These are phyloP conservation scores for Geotrichum carabidarum DNA, from an alignment of 1,139 yeast species.

Conservation along the genomic window DNA sequence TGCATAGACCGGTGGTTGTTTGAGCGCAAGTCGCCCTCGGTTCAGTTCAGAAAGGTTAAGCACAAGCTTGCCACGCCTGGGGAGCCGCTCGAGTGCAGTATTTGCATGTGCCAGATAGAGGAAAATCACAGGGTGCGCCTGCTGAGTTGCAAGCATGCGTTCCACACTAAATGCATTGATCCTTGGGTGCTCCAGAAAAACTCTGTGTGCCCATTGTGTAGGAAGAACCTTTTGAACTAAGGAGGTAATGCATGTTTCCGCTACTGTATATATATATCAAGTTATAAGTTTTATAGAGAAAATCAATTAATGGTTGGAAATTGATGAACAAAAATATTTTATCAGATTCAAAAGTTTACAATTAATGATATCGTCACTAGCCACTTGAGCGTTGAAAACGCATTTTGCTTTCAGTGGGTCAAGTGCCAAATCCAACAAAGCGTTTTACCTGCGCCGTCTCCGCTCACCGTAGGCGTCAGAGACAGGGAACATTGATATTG, in stretches of 20 bases:
- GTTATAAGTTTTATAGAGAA: background rate
- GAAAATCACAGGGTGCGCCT: conserved; percentile 64
- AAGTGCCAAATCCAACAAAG: no score
- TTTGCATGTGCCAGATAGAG: conserved; percentile 63
- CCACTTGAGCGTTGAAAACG: no score
- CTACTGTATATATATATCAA: background rate
- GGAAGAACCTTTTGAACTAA: background rate
- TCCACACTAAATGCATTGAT: conserved; percentile 71
- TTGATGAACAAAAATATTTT: background rate
- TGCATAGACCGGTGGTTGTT: conserved; percentile 1
- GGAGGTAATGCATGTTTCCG: background rate
- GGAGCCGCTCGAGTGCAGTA: conserved; percentile 26
- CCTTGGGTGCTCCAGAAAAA: conserved; percentile 74
- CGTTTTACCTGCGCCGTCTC: no score
- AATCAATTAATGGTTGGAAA: no score
- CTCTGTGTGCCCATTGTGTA: conserved; percentile 79
- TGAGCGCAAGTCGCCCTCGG: conserved; percentile 1
- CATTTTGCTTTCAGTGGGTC: no score
- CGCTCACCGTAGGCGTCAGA: no score
- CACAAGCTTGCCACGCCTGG: background rate
- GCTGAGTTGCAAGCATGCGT: conserved; percentile 74
- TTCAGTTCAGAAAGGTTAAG: background rate
- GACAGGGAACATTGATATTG: no score
- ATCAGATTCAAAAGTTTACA: background rate
- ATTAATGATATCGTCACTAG: no score